Percentiles rank a stretch among this genome's conserved stretches.
Conservation (phyloP, 1,284 basidiomycete species). For the Lentinula novae-zelandiae region DNA sequence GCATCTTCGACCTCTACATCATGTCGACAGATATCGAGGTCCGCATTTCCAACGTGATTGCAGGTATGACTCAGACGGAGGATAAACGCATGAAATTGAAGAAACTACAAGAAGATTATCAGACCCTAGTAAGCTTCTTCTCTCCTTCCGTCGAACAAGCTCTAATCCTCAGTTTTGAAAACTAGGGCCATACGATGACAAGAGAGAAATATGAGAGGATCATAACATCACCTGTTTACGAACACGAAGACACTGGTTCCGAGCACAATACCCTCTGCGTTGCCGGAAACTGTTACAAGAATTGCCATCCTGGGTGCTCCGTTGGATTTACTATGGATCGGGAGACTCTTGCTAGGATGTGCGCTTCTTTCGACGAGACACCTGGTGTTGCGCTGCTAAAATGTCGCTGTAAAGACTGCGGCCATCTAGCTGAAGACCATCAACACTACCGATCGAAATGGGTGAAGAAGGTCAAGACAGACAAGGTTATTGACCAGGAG, state of each 20-base stretch:
- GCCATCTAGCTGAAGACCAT: background rate
- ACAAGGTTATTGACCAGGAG: background rate
- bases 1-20: conserved; percentile 9
- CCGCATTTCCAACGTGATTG: conserved; percentile 12
- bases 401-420: background rate
- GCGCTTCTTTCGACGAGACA: background rate
- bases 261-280: conserved; percentile 1
- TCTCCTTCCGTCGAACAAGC: background rate
- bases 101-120: background rate
- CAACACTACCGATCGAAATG: background rate
- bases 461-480: background rate
- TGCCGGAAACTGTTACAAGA: background rate
- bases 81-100: conserved; percentile 6
- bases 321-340: background rate
- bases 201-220: conserved; percentile 2
- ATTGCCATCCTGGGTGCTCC: background rate
- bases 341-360: background rate
- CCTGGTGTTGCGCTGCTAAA: background rate
- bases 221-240: background rate
- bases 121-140: background rate
- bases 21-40: conserved; percentile 12
- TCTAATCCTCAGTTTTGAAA: background rate
- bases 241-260: background rate
- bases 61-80: conserved; percentile 12
- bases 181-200: background rate